These are phyloP conservation scores for Panus rudis DNA, from an alignment of 768 basidiomycete species.

Conservation along the genomic window DNA sequence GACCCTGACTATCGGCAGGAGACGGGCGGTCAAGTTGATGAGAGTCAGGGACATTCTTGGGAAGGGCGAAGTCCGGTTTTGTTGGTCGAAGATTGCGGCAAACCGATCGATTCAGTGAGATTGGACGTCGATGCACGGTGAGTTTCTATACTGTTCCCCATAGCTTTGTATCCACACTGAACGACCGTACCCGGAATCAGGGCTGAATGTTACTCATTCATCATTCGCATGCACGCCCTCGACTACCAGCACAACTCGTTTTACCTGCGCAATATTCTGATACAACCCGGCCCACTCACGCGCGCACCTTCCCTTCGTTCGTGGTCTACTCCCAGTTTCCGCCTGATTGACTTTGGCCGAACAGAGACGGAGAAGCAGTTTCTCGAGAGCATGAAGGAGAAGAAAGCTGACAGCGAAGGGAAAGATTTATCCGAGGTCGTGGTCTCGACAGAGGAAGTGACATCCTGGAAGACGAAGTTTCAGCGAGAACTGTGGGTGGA, in stretches of 20 bases:
- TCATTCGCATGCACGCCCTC: conserved; percentile 34
- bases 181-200: conserved; percentile 4
- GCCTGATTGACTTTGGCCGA: conserved; percentile 47
- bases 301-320: conserved; percentile 24
- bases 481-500: not conserved
- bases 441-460: not conserved
- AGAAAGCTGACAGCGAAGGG: not conserved
- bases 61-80: conserved; percentile 30
- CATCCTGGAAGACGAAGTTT: not conserved
- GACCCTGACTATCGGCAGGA: not conserved
- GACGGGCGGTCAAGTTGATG: no score
- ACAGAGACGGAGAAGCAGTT: conserved; percentile 3
- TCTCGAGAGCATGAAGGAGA: not conserved
- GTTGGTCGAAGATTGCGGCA: conserved; percentile 42
- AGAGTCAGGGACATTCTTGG: not conserved
- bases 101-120: conserved; percentile 20
- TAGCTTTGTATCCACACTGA: not conserved
- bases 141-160: not conserved
- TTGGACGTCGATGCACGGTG: conserved; percentile 18
- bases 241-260: conserved; percentile 36
- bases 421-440: not conserved
- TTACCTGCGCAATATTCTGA: conserved; percentile 35
- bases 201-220: conserved; percentile 25
- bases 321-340: conserved; percentile 28
- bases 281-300: conserved; percentile 35